phyloP scores from a whole-genome alignment of 2,329 filamentous ascomycete genomes.

The Aspergillus sp. region DNA sequence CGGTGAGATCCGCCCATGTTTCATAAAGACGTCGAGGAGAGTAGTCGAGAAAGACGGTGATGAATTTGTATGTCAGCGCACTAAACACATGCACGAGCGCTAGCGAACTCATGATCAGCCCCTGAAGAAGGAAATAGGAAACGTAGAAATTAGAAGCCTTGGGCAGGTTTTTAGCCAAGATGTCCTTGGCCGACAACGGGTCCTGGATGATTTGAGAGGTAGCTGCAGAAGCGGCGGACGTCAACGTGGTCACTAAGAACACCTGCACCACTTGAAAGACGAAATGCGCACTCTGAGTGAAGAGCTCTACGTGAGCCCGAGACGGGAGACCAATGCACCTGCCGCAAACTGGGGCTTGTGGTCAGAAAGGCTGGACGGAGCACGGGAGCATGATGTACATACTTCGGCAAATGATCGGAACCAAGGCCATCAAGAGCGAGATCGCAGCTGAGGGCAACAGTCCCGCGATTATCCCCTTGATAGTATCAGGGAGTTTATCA shows the following conservation, averaged over 20 bases:
- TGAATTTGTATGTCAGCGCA: conserved; percentile 60
- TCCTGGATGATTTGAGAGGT: conserved; percentile 55
- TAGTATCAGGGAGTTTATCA: conserved; percentile 54
- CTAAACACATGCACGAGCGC: conserved; percentile 65
- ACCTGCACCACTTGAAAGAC: conserved; percentile 65
- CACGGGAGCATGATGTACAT: conserved; percentile 28
- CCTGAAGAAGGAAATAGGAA: conserved; percentile 88
- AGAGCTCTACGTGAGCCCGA: conserved; percentile 68
- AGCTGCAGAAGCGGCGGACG: conserved; percentile 68
- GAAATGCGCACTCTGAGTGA: conserved; percentile 86
- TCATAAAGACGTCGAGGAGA: conserved; percentile 66
- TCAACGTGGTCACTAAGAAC: conserved; percentile 76
- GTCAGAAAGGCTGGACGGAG: neutral
- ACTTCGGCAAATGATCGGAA: conserved; percentile 73
- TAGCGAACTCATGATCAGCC: conserved; percentile 63
- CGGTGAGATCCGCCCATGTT: conserved; percentile 62
- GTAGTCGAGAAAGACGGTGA: conserved; percentile 61
- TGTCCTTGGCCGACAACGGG: conserved; percentile 52
- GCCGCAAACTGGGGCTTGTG: conserved; percentile 54
- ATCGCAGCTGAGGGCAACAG: conserved; percentile 72
- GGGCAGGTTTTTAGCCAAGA: conserved; percentile 68
- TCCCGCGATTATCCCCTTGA: conserved; percentile 75
- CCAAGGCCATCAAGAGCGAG: conserved; percentile 74
- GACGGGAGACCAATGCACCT: conserved; percentile 73
- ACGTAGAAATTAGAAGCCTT: conserved; percentile 91